phyloP scores from a whole-genome alignment of 2,329 filamentous ascomycete genomes.

The Fonsecaea pedrosoi region DNA sequence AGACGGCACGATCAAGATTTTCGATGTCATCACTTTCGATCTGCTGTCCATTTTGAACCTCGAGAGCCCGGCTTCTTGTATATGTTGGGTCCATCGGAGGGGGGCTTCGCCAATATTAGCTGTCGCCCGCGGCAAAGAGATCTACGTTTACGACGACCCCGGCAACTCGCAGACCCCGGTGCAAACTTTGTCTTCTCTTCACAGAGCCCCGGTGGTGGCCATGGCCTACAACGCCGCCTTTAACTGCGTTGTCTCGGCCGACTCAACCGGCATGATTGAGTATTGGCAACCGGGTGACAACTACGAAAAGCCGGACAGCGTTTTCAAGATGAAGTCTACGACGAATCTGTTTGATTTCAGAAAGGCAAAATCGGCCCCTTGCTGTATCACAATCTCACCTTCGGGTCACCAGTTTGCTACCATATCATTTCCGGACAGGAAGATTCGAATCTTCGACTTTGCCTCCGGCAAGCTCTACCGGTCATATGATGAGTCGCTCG shows the following conservation, averaged over 20 bases:
- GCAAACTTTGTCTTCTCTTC: slow-evolving; percentile 79
- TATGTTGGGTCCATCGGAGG: slow-evolving; percentile 91
- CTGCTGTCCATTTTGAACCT: slow-evolving; percentile 82
- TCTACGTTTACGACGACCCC: slow-evolving; percentile 86
- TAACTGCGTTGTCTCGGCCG: slow-evolving; percentile 89
- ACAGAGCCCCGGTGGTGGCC: slow-evolving; percentile 78
- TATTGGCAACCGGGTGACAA: slow-evolving; percentile 82
- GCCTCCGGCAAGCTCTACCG: slow-evolving; percentile 83
- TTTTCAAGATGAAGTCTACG: slow-evolving; percentile 91
- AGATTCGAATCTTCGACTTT: slow-evolving; percentile 93
- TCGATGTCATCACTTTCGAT: slow-evolving; percentile 81
- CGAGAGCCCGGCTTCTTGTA: slow-evolving; percentile 73
- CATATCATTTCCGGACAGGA: slow-evolving; percentile 90
- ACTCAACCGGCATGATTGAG: slow-evolving; percentile 91
- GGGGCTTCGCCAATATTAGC: slow-evolving; percentile 89
- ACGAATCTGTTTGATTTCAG: slow-evolving; percentile 98
- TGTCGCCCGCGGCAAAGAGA: slow-evolving; percentile 76
- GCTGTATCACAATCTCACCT: slow-evolving; percentile 83
- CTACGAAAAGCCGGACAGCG: slow-evolving; percentile 89
- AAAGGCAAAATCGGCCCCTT: slow-evolving; percentile 85
- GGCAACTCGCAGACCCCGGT: slow-evolving; percentile 79
- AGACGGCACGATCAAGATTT: slow-evolving; percentile 59
- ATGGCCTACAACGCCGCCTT: slow-evolving; percentile 89
- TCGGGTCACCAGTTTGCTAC: slow-evolving; percentile 85
- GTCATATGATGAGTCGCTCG: slow-evolving; percentile 92